phyloP scores from a whole-genome alignment of 2,329 filamentous ascomycete species.

The Pestalotiopsis sp. region DNA sequence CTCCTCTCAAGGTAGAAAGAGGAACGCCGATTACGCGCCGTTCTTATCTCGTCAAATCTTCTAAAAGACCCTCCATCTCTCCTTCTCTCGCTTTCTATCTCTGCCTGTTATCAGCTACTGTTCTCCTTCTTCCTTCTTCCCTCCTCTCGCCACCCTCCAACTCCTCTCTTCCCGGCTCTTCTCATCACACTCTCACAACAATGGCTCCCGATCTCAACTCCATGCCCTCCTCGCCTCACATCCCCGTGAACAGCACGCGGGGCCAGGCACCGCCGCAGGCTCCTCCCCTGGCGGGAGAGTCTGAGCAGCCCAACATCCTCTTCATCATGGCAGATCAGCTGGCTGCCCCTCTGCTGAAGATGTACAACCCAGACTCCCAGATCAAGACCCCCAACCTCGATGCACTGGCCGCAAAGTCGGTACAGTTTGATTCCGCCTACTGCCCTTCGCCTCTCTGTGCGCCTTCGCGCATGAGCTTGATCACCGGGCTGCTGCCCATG shows the following conservation, averaged over 20 bases:
- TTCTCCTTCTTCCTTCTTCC: not conserved
- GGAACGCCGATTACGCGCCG: not conserved
- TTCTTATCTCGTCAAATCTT: not conserved
- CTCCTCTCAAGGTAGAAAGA: conserved; percentile 14
- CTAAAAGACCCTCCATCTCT: conserved; percentile 2
- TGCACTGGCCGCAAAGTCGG: conserved; percentile 75
- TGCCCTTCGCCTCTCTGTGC: conserved; percentile 93
- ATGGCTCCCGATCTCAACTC: conserved; percentile 80
- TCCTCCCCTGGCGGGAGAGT: conserved; percentile 11
- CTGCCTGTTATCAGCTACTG: too few relatives aligned
- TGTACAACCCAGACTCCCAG: conserved; percentile 85
- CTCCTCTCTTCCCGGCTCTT: not conserved
- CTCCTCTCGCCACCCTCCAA: conserved; percentile 3
- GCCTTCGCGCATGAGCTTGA: conserved; percentile 91
- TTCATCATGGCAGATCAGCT: conserved; percentile 99
- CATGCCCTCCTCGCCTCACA: conserved; percentile 56
- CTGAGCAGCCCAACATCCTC: conserved; percentile 72
- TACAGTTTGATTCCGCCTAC: conserved; percentile 93
- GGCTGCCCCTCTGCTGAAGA: conserved; percentile 85
- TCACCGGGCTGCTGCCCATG: conserved; percentile 87
- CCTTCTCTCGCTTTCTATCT: too few relatives aligned
- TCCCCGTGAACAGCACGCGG: conserved; percentile 20
- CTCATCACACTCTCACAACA: conserved; percentile 15
- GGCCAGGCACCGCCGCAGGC: not conserved
- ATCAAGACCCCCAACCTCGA: conserved; percentile 94